These are phyloP conservation scores for Pythium rhizo-oryzae DNA, from an alignment of 352 stramenopile genomes.

Conservation along the genomic window DNA sequence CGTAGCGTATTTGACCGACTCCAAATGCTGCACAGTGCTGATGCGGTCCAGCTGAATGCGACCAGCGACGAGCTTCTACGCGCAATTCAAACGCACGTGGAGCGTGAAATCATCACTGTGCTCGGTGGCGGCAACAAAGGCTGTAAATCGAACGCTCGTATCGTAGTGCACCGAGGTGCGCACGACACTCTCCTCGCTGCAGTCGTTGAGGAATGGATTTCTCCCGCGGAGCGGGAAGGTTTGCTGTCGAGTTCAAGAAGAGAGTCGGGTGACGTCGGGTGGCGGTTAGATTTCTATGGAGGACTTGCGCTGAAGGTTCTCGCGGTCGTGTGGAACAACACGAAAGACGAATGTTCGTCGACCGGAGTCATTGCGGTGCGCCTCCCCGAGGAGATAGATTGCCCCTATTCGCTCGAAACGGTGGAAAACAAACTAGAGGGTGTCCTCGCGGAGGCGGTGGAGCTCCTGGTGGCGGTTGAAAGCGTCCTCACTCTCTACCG, in stretches of 20 bases:
- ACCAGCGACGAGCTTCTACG: background rate
- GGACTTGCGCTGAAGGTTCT: background rate
- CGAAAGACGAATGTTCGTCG: background rate
- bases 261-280: background rate
- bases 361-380: background rate
- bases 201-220: background rate
- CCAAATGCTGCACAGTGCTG: background rate
- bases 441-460: background rate
- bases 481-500: background rate
- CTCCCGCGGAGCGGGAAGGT: background rate
- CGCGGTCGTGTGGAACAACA: background rate
- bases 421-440: background rate
- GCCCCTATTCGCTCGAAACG: background rate
- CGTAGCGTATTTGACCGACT: background rate
- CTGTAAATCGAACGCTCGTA: no score
- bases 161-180: background rate
- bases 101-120: background rate
- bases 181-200: background rate
- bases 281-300: background rate
- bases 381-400: background rate
- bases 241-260: background rate
- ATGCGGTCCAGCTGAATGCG: no score
- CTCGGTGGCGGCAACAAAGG: background rate
- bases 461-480: background rate
- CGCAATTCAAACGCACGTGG: background rate